Conservation (phyloP, 495 filamentous ascomycete genomes). For the Xylaria flabelliformis region DNA sequence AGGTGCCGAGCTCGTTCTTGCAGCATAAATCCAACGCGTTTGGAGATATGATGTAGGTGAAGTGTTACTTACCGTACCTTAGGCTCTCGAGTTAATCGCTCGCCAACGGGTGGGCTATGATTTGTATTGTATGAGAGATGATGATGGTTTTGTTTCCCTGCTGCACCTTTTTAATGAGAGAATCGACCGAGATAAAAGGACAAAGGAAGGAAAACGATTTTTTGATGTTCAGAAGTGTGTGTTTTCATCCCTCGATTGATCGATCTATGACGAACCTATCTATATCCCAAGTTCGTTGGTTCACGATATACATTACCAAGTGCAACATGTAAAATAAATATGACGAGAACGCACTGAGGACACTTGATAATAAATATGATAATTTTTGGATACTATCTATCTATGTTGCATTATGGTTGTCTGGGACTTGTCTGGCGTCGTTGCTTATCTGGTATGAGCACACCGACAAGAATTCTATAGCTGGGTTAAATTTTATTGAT, state of each 20-base stretch:
- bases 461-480: background rate
- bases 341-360: background rate
- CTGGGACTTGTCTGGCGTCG: background rate
- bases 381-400: slow-evolving; percentile 18
- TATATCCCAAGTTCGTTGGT: background rate
- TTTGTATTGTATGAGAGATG: slow-evolving; percentile 16
- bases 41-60: slow-evolving; percentile 16
- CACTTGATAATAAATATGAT: slow-evolving; percentile 15
- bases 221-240: background rate
- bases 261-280: background rate
- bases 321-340: slow-evolving; percentile 15
- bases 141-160: slow-evolving; percentile 7
- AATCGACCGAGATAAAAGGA: background rate
- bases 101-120: background rate
- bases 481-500: background rate
- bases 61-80: background rate
- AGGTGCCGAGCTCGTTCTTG: slow-evolving; percentile 57
- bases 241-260: background rate
- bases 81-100: too few relatives aligned
- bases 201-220: background rate
- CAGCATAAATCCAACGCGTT: slow-evolving; percentile 34
- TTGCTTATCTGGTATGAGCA: background rate
- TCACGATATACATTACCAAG: slow-evolving; percentile 15
- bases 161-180: background rate
- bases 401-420: background rate